These are phyloP conservation scores for Tremellales sp. DNA, from an alignment of 1,284 basidiomycete genomes.

Conservation along the genomic window DNA sequence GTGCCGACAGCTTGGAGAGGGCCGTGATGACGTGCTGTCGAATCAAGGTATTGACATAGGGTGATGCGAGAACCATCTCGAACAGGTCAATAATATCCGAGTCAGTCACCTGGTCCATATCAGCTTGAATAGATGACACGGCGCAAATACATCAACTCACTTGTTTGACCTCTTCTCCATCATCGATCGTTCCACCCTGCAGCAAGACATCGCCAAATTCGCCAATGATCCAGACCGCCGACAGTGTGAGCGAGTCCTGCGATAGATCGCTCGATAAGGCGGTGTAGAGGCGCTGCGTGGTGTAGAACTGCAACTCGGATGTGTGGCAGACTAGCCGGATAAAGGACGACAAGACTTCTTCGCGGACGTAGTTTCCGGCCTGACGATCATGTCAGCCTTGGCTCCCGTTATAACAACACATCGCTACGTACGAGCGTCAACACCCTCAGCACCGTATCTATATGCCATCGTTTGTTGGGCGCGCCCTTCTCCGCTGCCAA, in stretches of 20 bases:
- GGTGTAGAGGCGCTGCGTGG: slow-evolving; percentile 84
- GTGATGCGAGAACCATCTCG: slow-evolving; percentile 83
- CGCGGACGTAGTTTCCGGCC: slow-evolving; percentile 98
- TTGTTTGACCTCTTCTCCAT: slow-evolving; percentile 67
- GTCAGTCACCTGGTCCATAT: slow-evolving; percentile 61
- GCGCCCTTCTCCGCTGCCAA: slow-evolving; percentile 94
- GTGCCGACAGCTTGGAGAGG: slow-evolving; percentile 83
- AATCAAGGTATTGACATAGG: slow-evolving; percentile 85
- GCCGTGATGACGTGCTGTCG: slow-evolving; percentile 90
- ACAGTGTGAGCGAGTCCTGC: slow-evolving; percentile 90
- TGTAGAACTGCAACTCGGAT: slow-evolving; percentile 94
- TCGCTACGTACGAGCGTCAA: slow-evolving; percentile 70
- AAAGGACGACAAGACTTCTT: slow-evolving; percentile 93
- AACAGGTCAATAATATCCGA: slow-evolving; percentile 81
- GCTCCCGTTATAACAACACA: background rate
- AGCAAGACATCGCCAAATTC: slow-evolving; percentile 92
- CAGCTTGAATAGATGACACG: background rate
- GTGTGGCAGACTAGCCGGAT: slow-evolving; percentile 96
- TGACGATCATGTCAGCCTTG: slow-evolving; percentile 6
- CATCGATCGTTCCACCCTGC: slow-evolving; percentile 83
- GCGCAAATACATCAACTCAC: slow-evolving; percentile 50
- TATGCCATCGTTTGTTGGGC: slow-evolving; percentile 98
- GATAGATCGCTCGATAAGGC: slow-evolving; percentile 89
- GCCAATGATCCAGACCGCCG: slow-evolving; percentile 92
- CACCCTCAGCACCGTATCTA: slow-evolving; percentile 92